Conservation (phyloP, 495 filamentous ascomycete genomes). For the Talaromyces liani region DNA sequence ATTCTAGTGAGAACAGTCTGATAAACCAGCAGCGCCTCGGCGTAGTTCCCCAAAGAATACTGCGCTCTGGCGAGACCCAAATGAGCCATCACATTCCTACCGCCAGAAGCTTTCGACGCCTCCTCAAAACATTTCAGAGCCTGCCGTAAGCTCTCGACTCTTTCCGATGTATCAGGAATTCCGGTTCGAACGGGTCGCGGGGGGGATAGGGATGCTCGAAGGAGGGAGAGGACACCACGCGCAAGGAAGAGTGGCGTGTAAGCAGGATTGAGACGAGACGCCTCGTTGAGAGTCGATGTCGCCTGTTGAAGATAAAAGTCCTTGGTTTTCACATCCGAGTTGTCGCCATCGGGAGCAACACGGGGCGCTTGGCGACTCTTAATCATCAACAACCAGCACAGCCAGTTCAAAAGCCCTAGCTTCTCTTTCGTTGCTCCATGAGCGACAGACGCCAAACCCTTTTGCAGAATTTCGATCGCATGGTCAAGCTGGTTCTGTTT, state of each 20-base stretch:
- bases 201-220: constrained; percentile 77
- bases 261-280: constrained; percentile 83
- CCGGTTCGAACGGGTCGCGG: constrained; percentile 55
- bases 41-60: constrained; percentile 75
- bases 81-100: constrained; percentile 82
- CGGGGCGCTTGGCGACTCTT: constrained; percentile 90
- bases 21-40: constrained; percentile 74
- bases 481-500: constrained; percentile 89
- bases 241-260: constrained; percentile 85
- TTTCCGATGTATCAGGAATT: constrained; percentile 61
- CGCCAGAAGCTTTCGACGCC: constrained; percentile 71
- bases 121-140: constrained; percentile 91
- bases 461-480: constrained; percentile 87
- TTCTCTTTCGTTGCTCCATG: constrained; percentile 71
- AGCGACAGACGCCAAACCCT: constrained; percentile 68
- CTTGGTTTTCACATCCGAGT: constrained; percentile 75
- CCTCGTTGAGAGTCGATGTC: constrained; percentile 85
- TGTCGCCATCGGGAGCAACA: constrained; percentile 53
- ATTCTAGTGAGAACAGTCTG: constrained; percentile 78
- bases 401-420: constrained; percentile 70
- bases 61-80: constrained; percentile 79
- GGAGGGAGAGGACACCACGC: constrained; percentile 80
- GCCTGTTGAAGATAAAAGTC: constrained; percentile 88
- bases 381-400: constrained; percentile 89
- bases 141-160: constrained; percentile 69